Evolutionary conservation across 805 yeast species (phyloP).

Genomic region (Kazachstania taianensis): DNA sequence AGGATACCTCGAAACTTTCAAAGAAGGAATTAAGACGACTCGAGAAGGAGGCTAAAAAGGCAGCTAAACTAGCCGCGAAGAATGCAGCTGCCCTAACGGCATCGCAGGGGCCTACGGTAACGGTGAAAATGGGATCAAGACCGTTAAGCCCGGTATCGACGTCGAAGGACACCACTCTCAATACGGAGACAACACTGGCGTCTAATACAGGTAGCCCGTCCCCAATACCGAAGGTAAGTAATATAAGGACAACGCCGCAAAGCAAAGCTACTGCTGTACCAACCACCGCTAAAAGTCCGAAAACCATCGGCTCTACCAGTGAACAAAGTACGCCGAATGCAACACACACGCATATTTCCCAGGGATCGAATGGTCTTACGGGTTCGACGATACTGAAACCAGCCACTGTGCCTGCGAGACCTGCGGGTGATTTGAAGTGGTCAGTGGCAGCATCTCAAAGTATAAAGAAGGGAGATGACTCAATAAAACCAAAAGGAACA

Average conservation of each 20-base stretch:
- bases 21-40: slow-evolving; percentile 28
- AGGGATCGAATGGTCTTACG: slow-evolving; percentile 24
- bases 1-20: slow-evolving; percentile 20
- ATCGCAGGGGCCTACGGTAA: slow-evolving; percentile 9
- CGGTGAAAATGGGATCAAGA: slow-evolving; percentile 6
- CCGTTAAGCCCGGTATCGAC: slow-evolving; percentile 1
- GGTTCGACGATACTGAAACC: slow-evolving; percentile 36
- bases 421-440: slow-evolving; percentile 47
- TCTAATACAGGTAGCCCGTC: slow-evolving; percentile 9
- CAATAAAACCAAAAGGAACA: not conserved
- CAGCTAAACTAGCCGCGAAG: slow-evolving; percentile 27
- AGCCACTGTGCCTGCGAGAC: slow-evolving; percentile 43
- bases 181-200: not conserved
- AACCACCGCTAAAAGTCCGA: slow-evolving; percentile 13
- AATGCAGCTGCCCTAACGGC: slow-evolving; percentile 9
- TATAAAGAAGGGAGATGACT: slow-evolving; percentile 19
- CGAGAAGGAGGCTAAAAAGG: slow-evolving; percentile 30
- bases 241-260: slow-evolving; percentile 2
- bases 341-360: slow-evolving; percentile 26
- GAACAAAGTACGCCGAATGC: slow-evolving; percentile 6
- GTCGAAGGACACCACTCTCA: slow-evolving; percentile 1
- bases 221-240: slow-evolving; percentile 7
- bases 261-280: slow-evolving; percentile 4
- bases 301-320: slow-evolving; percentile 3
- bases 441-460: slow-evolving; percentile 41